These are phyloP conservation scores for Ilex paraguariensis DNA, from an alignment of 305 asterid genomes.

Conservation along the genomic window DNA sequence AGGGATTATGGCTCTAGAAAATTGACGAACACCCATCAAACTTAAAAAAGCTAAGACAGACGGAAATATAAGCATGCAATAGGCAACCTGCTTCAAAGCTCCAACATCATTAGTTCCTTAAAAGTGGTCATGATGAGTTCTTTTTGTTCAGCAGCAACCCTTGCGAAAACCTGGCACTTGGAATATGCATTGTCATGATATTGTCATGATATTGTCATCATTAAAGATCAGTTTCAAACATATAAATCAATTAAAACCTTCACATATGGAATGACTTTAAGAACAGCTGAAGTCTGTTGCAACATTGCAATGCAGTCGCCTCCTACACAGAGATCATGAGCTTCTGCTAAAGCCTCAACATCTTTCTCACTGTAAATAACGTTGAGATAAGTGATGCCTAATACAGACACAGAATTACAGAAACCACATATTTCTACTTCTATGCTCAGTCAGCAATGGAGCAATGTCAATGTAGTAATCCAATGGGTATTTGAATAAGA, in stretches of 20 bases:
- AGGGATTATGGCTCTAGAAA: too few species aligned
- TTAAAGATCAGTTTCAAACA: too few species aligned
- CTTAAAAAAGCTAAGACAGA: too few species aligned
- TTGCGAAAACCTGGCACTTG: conserved; percentile 69
- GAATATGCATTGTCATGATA: too few species aligned
- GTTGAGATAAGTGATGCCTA: conserved; percentile 14
- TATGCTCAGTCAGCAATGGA: background rate
- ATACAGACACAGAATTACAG: background rate
- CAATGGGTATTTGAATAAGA: background rate
- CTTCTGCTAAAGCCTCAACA: conserved; percentile 74
- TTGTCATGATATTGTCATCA: too few species aligned
- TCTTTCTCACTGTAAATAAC: conserved; percentile 57
- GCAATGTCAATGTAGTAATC: background rate
- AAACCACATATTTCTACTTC: too few species aligned
- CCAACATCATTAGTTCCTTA: conserved; percentile 96
- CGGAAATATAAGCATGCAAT: background rate
- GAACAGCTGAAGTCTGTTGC: conserved; percentile 72
- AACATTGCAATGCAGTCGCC: conserved; percentile 97
- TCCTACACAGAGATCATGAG: conserved; percentile 87
- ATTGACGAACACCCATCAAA: too few species aligned
- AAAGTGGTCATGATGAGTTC: conserved; percentile 56
- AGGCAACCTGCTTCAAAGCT: conserved; percentile 92
- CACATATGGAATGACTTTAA: too few species aligned
- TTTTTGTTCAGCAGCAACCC: conserved; percentile 76
- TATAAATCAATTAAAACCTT: too few species aligned